Evolutionary conservation across 352 stramenopile species (phyloP), one percentile per base, ranked within the genome.

Genomic region (Globisporangium abappressorium): DNA sequence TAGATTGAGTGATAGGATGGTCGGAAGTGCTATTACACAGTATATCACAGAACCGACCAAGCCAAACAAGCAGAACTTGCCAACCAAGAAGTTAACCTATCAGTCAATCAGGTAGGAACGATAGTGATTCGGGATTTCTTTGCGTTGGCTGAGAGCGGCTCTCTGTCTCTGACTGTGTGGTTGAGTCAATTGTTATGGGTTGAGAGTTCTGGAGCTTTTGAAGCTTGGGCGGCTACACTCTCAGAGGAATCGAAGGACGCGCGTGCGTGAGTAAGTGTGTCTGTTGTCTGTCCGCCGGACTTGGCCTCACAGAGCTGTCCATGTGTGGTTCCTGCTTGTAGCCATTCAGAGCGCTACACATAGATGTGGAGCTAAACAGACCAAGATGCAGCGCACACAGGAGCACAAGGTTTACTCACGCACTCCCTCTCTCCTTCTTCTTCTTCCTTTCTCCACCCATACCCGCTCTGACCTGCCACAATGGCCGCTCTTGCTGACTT

Each of bases 61-160:
- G 47, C n/a, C 7, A 46, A 46, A 46, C 38, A 46, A 46, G 38
- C 38, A 46, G 11, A 26, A 33, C 33, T 49, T 22, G 11, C 56
- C 30, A 30, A 61, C 36, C 56, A 61, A 47, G n/a, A 61, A 47
- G 33, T 43, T 12, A 60, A 60, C 55, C 55, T 46, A 15, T 22
- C 41, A 36, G 56, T 33, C 56, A 61, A 61, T 61, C 56, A 47
- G 56, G 33, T 47, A 36, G 20, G 33, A 28, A 11, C 47, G 56
- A 61, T 61, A 47, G 56, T 61, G 56, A 61, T 61, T 47, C 41
- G 14, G 5, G 15, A 49, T 22, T 49, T 15, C 41, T 46, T 46
- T 20, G 36, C 14, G 38, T 12, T 46, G 38, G 2, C 18, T 49
- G 41, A 49, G 41, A 49, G 41, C 41, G 41, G 6, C 14, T 49